These are phyloP conservation scores for Xylaria flabelliformis DNA, from an alignment of 495 filamentous ascomycete species.

Conservation along the genomic window DNA sequence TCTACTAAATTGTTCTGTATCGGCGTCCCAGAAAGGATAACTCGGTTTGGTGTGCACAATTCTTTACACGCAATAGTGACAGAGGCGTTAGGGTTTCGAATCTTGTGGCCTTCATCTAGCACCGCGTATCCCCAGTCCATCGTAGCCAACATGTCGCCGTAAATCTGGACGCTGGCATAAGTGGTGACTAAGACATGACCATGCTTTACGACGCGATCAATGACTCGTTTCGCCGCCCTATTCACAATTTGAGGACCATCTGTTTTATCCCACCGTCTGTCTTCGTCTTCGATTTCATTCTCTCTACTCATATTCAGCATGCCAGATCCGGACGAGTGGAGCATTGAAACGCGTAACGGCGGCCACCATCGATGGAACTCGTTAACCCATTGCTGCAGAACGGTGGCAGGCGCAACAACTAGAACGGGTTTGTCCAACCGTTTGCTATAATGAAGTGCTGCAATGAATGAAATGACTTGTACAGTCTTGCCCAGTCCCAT, in stretches of 20 bases:
- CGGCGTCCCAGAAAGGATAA: constrained; percentile 94
- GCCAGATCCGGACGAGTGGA: constrained; percentile 93
- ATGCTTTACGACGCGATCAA: constrained; percentile 80
- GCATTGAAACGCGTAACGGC: constrained; percentile 87
- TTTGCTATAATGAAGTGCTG: constrained; percentile 87
- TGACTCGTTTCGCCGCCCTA: constrained; percentile 75
- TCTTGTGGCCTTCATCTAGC: constrained; percentile 97
- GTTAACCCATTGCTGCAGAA: constrained; percentile 96
- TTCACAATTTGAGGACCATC: constrained; percentile 53
- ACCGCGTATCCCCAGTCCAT: constrained; percentile 92
- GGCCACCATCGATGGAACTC: constrained; percentile 99
- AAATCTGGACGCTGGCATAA: constrained; percentile 89
- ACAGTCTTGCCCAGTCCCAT: constrained; percentile 98
- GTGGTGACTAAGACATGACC: constrained; percentile 95
- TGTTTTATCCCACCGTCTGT: constrained; percentile 53
- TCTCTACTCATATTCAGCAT: constrained; percentile 85
- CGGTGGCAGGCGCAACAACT: constrained; percentile 89
- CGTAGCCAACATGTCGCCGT: constrained; percentile 76
- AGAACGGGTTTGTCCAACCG: constrained; percentile 83
- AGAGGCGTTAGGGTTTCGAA: constrained; percentile 89
- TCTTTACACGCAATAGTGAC: constrained; percentile 95
- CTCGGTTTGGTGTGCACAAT: constrained; percentile 80
- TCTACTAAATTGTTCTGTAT: constrained; percentile 99
- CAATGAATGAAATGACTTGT: constrained; percentile 89
- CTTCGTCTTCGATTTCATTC: constrained; percentile 71